Percentiles rank a stretch among this genome's conserved stretches.
Evolutionary conservation across 345 rosid species (phyloP).

Genomic region (Linum tenue): DNA sequence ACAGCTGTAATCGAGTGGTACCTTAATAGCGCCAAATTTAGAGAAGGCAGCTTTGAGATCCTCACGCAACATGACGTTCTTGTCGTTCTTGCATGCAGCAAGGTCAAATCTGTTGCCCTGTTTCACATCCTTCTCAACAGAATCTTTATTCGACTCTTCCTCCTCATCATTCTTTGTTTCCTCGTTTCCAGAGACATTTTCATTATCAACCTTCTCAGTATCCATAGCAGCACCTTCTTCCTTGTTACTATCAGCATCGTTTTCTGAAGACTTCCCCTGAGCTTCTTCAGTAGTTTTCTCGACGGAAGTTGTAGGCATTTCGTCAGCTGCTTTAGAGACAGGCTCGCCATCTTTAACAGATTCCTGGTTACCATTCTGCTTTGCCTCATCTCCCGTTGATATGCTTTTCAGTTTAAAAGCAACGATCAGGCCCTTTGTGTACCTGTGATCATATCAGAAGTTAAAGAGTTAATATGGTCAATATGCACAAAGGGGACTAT

Average conservation of each 20-base stretch:
- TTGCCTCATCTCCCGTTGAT: conserved; percentile 31
- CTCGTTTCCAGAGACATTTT: conserved; percentile 25
- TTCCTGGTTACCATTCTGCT: conserved; percentile 28
- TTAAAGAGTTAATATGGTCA: conserved; percentile 11
- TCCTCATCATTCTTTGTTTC: conserved; percentile 21
- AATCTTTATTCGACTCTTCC: conserved; percentile 37
- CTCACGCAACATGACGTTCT: conserved; percentile 76
- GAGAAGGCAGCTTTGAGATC: conserved; percentile 69
- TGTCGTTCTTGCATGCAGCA: conserved; percentile 39
- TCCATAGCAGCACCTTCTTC: conserved; percentile 11
- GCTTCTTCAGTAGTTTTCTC: conserved; percentile 14
- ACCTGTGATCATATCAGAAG: conserved; percentile 32
- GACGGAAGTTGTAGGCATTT: neutral
- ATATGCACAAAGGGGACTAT: neutral
- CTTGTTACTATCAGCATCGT: neutral
- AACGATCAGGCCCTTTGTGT: conserved; percentile 80
- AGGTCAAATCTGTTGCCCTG: conserved; percentile 38
- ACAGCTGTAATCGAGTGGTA: conserved; percentile 18
- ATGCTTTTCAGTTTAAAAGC: conserved; percentile 59
- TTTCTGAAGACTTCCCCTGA: conserved; percentile 17
- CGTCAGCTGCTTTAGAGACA: conserved; percentile 19
- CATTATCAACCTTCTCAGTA: conserved; percentile 24
- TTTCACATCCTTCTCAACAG: conserved; percentile 29
- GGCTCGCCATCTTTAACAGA: conserved; percentile 15
- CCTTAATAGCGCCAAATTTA: conserved; percentile 82